Conservation (phyloP, 129 eudicot genomes). For the Apium graveolens region DNA sequence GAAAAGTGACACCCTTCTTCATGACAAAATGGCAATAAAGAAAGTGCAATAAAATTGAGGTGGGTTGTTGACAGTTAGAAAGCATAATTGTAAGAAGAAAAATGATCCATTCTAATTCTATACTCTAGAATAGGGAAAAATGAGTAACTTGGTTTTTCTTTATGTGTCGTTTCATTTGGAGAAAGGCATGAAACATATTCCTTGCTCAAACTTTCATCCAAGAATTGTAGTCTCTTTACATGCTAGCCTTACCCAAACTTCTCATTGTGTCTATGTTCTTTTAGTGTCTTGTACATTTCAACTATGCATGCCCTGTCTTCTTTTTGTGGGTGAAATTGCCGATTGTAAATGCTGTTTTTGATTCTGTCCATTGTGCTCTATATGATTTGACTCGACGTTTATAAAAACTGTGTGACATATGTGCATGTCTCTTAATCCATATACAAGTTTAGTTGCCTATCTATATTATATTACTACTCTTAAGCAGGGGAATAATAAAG, state of each 20-base stretch:
- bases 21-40: slow-evolving; percentile 4
- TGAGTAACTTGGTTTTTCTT: slow-evolving; percentile 4
- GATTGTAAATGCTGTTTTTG: not conserved
- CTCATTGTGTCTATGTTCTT: not conserved
- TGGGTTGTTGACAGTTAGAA: slow-evolving; percentile 3
- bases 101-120: not conserved
- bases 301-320: not conserved
- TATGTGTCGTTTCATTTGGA: not conserved
- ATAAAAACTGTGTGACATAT: not conserved
- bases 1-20: slow-evolving; percentile 5
- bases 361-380: not conserved
- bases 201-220: slow-evolving; percentile 13
- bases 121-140: not conserved
- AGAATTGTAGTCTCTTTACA: not conserved
- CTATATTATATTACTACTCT: not conserved
- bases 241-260: not conserved
- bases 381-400: not conserved
- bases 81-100: not conserved
- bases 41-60: not conserved
- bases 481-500: not conserved
- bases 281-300: not conserved
- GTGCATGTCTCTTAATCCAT: not conserved
- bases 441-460: not conserved
- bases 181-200: slow-evolving; percentile 8
- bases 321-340: not conserved